These are phyloP conservation scores for Apiospora pterosperma DNA, from an alignment of 2,329 filamentous ascomycete species.

Conservation along the genomic window DNA sequence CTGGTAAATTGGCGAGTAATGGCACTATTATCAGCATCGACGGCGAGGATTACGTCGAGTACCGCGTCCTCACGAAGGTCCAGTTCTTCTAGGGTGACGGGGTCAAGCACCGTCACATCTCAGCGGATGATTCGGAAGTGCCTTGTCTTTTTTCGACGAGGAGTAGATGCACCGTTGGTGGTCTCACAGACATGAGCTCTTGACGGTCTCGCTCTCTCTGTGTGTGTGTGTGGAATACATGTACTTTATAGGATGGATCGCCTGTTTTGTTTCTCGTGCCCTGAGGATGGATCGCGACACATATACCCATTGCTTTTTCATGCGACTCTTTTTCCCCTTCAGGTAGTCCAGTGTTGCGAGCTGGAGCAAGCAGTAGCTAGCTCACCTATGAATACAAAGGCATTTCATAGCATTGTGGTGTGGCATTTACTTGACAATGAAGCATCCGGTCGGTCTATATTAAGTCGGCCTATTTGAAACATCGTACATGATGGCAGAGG, in stretches of 20 bases:
- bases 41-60: conserved; percentile 65
- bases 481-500: too few relatives aligned
- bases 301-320: conserved; percentile 4
- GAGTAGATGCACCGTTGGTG: background rate
- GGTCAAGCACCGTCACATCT: background rate
- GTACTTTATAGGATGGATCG: background rate
- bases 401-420: too few relatives aligned
- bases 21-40: conserved; percentile 62
- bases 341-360: background rate
- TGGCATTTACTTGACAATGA: too few relatives aligned
- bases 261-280: background rate
- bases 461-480: too few relatives aligned
- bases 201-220: too few relatives aligned
- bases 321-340: background rate
- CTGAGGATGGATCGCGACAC: background rate
- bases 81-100: conserved; percentile 47
- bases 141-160: background rate
- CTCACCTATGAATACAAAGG: background rate
- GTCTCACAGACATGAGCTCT: background rate
- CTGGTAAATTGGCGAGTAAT: conserved; percentile 60
- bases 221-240: background rate
- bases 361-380: background rate
- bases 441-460: too few relatives aligned
- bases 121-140: background rate
- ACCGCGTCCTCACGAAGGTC: conserved; percentile 61